Base-by-base conservation (phyloP, 345 rosid species). In the Abelmoschus esculentus region DNA sequence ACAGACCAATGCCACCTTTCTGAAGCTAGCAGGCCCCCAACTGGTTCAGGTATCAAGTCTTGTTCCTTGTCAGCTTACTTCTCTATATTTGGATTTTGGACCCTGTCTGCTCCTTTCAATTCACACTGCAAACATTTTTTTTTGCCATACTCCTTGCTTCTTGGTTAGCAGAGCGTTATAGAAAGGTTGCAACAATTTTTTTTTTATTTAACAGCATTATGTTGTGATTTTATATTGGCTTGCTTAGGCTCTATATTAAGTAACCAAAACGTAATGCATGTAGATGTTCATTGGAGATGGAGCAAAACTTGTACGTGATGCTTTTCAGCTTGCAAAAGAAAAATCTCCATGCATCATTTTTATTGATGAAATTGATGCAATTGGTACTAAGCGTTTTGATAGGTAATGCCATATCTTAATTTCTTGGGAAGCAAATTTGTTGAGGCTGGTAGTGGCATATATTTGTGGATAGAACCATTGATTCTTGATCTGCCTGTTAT, bases 261-360 rank as follows among this genome's bases (percentile, higher is more conserved):
- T 58, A 70, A 42, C 28, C 7, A 7, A 7, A 18, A 47, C 61
- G 54, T 53, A 58, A 59, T 78, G 11, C 58, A 15, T 86, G 64
- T 77, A 92, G 99, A 96, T 96, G 99, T 96, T 96, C 79, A 92
- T 96, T 64, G 99, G 99, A 73, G 99, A 96, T 60, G 99, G 99
- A 78, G 99, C 99, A 60, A 96, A 96, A 79, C 97, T 96, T 80
- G 99, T 96, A n/a, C 97, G 99, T 18, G 99, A 96, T 89, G 98
- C 99, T 31, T 96, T 96, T 82, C 99, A 87, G 72, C 96, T 92
- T 32, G 99, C 99, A 28, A 96, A 96, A 76, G 99, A 96, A 80
- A 96, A 96, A 76, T 95, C 99, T 61, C 99, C 99, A 3, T 96
- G 99, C 84, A 96, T 96, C 79, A 96, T 96, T 75, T 96, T 96